These are phyloP conservation scores for Hypoxylon sp. DNA, from an alignment of 2,329 filamentous ascomycete genomes.

Conservation along the genomic window DNA sequence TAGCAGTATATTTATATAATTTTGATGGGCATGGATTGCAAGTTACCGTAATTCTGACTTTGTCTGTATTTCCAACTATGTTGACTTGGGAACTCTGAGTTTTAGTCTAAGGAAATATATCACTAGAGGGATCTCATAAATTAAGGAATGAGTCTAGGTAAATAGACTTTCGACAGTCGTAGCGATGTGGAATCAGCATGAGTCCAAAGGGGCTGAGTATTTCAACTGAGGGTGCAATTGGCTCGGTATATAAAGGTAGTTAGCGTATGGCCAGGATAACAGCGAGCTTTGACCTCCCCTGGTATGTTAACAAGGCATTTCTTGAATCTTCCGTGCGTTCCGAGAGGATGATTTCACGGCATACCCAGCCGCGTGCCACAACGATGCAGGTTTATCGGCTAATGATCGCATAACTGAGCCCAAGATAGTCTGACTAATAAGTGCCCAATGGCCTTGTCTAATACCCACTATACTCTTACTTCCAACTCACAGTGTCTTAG, in stretches of 20 bases:
- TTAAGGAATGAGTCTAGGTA: too few relatives aligned
- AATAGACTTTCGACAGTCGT: not conserved
- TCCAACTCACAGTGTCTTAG: not conserved
- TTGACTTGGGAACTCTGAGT: not conserved
- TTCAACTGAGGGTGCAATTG: not conserved
- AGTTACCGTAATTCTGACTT: not conserved
- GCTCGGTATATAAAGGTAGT: not conserved
- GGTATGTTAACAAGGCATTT: not conserved
- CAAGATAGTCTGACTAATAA: conserved; percentile 4
- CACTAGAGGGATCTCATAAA: too few relatives aligned
- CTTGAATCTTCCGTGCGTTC: not conserved
- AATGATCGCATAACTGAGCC: not conserved
- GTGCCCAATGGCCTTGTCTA: not conserved
- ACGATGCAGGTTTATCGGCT: not conserved
- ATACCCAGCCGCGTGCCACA: not conserved
- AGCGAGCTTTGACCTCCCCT: not conserved
- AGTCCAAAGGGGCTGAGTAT: not conserved
- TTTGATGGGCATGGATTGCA: not conserved
- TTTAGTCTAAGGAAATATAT: too few relatives aligned
- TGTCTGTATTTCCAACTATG: not conserved
- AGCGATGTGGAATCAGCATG: not conserved
- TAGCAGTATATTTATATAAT: not conserved
- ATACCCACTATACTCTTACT: not conserved
- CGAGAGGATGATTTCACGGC: not conserved
- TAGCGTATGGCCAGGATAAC: not conserved